A percentile compares a stretch with the other conserved stretches of the same genome.
phyloP scores from a whole-genome alignment of 2,329 filamentous ascomycete species.

The Aspergillus japonicus region DNA sequence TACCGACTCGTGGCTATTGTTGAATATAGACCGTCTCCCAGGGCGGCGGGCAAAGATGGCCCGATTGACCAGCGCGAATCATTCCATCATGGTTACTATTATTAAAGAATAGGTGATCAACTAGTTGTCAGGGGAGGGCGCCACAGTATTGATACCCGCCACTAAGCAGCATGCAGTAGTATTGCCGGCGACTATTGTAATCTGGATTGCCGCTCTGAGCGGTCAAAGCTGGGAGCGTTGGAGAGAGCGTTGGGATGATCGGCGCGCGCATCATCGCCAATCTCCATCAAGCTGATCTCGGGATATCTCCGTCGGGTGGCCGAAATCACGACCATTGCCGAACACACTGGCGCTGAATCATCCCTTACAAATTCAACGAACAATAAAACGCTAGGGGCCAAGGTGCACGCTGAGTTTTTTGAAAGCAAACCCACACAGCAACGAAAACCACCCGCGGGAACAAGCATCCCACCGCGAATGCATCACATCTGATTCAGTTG shows the following conservation, averaged over 20 bases:
- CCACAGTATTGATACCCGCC: constrained; percentile 11
- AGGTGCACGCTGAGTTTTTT: background rate
- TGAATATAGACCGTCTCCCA: background rate
- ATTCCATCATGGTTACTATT: constrained; percentile 6
- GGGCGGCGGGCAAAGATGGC: background rate
- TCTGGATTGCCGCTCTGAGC: constrained; percentile 2
- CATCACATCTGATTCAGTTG: background rate
- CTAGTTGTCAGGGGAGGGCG: constrained; percentile 2
- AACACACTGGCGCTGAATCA: background rate
- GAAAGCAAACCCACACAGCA: background rate
- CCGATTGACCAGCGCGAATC: background rate
- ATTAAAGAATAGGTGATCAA: background rate
- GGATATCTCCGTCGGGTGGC: constrained; percentile 11
- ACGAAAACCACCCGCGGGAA: background rate
- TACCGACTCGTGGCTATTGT: background rate
- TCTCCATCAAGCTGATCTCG: constrained; percentile 18
- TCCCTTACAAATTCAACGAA: background rate
- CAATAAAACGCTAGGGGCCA: background rate
- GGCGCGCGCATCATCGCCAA: constrained; percentile 17
- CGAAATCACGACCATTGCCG: constrained; percentile 1
- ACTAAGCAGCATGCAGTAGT: constrained; percentile 25
- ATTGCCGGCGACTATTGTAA: constrained; percentile 20
- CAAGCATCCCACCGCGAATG: background rate
- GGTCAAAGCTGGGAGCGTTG: constrained; percentile 24
- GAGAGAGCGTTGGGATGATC: constrained; percentile 25